Evolutionary conservation across 257 asterid genomes (phyloP), one percentile per base, ranked within the genome.

Genomic region (Solanum gandarillasii): DNA sequence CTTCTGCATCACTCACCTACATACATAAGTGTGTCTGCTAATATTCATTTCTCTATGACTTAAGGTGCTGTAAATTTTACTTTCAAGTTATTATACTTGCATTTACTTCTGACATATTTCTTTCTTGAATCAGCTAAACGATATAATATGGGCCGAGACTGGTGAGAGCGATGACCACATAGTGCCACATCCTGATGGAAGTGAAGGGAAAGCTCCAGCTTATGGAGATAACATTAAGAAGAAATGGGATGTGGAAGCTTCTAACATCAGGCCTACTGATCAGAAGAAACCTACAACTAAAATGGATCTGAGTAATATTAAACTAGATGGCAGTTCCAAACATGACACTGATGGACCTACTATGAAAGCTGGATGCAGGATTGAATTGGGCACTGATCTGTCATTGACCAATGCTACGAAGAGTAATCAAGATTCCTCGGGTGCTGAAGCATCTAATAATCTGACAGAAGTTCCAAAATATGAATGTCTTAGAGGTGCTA

Each of bases 101-200:
- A 55, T 23, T 27, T 21, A 74, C 43, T 39, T 32, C 41, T 16
- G 43, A 52, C 87, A 25, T 46, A 76, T 58, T 43, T 91, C 43
- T 88, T 87, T 67, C 86, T 43, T 91, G 91, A 86, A 46, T 92
- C 95, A 97, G 99, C 87, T 97, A 87, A 91, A 95, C 71, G 92
- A 95, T 86, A 93, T 95, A 88, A 91, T 94, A 93, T 97, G 98
- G 98, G 98, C 91, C 52, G 96, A 93, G 91, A 92, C 91, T 74
- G 93, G 93, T 74, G 94, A 92, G 91, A 91, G 88, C 86, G 98
- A 92, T 90, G 98, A 95, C 90, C 98, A 93, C 87, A 92, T 91
- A 90, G 99, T 95, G 92, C 98, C 98, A n/a, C 92, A 90, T 93
- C 92, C 95, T 76, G 96, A 92, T 86, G 91, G 86, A 86, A 87